Evolutionary conservation across 139 green algal genomes (phyloP), one percentile per base, ranked within the genome.

Genomic region (Haematococcus lacustris): DNA sequence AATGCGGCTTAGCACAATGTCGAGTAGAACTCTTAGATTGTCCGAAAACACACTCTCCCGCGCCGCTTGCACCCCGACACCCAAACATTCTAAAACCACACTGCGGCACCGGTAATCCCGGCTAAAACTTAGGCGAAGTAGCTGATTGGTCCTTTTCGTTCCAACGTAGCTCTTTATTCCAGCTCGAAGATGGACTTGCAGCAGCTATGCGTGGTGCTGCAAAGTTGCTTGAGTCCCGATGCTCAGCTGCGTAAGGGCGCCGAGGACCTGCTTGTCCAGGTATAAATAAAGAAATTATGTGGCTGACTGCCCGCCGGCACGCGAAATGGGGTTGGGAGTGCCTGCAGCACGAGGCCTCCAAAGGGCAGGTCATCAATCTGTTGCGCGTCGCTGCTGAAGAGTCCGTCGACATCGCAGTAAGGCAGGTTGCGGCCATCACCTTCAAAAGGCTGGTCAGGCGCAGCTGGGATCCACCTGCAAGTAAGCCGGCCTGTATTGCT

Each of bases 361-460:
- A 65, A 17, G 93, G 91, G 0, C 84, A 93, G 51, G 67, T 91
- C 5, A 80, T 91, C 2, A 87, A 84, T 61, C 81, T 98, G 65
- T 82, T 98, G 76, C 85, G 88, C 1, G 82, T 97, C 32, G 86
- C 92, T 33, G 81, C 90, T 25, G 89, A 93, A 73, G 77, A 83
- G 17, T 70, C 73, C 0, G 38, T 95, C 32, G 90, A 96, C 38
- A 41, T 81, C 21, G 76, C 80, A 1, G 82, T 97, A 2, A 83
- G 93, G 9, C 95, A 97, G 75, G 82, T 93, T 38, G 95, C 93
- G 3, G 85, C 88, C 38, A 99, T 98, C 77, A 78, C 85, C 3
- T 94, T 99, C 77, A 99, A 99, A 65, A 96, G 98, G 78, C 51
- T 91, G 7, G 83, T 95, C n/a, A 90, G 87, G 51, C 74, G 81